These are phyloP conservation scores for Lactuca saligna DNA, from an alignment of 129 eudicot genomes.

Conservation along the genomic window DNA sequence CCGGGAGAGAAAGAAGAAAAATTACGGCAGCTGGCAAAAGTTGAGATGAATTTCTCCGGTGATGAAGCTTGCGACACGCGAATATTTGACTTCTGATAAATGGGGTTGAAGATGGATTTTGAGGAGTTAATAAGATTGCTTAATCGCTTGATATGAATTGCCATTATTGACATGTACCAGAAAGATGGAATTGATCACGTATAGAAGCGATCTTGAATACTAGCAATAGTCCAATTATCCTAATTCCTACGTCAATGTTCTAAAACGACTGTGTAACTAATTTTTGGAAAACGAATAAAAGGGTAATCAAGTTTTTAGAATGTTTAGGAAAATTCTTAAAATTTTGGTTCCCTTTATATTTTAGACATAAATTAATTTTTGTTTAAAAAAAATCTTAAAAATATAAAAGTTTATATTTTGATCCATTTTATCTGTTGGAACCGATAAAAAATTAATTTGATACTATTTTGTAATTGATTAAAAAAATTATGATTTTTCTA, in stretches of 20 bases:
- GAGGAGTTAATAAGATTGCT: background rate
- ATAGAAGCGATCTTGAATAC: background rate
- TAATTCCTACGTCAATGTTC: background rate
- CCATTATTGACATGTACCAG: conserved; percentile 15
- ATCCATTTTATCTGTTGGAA: too few species aligned
- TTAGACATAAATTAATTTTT: too few species aligned
- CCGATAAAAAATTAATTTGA: too few species aligned
- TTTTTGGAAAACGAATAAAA: too few species aligned
- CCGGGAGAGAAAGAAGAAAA: conserved; percentile 28
- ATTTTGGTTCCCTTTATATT: too few species aligned
- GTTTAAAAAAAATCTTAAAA: too few species aligned
- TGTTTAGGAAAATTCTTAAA: too few species aligned
- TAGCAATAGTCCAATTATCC: background rate
- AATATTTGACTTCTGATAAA: background rate
- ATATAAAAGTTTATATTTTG: too few species aligned
- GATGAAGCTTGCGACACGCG: conserved; percentile 6
- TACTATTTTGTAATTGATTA: too few species aligned
- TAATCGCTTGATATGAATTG: conserved; percentile 28
- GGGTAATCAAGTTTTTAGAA: too few species aligned
- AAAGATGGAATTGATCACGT: conserved; percentile 5
- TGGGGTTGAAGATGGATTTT: conserved; percentile 21
- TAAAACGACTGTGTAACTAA: background rate
- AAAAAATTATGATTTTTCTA: too few species aligned
- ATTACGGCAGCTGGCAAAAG: conserved; percentile 12
- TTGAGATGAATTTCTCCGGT: conserved; percentile 16